Evolutionary conservation across 305 asterid species (phyloP).

Genomic region (Withania somnifera): DNA sequence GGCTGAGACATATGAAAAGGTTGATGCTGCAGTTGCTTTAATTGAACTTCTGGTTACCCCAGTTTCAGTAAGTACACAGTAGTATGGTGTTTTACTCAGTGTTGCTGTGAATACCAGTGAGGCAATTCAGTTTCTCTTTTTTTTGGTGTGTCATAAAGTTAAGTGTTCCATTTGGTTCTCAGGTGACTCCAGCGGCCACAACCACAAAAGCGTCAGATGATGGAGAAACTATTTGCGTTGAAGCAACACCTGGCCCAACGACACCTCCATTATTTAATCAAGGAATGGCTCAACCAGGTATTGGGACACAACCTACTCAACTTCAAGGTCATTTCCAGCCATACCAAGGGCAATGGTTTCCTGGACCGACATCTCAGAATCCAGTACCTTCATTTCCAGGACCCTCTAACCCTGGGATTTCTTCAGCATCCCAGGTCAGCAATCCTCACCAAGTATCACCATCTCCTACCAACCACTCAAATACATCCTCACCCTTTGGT

Average conservation of each 20-base stretch:
- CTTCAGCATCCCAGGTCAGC: slow-evolving; percentile 24
- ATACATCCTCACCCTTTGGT: slow-evolving; percentile 35
- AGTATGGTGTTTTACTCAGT: background rate
- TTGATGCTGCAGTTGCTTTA: slow-evolving; percentile 85
- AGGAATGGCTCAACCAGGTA: slow-evolving; percentile 32
- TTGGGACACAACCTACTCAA: slow-evolving; percentile 27
- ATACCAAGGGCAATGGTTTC: slow-evolving; percentile 53
- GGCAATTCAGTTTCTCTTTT: background rate
- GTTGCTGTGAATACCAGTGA: background rate
- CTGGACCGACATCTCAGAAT: slow-evolving; percentile 32
- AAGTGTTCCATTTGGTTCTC: background rate
- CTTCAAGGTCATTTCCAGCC: slow-evolving; percentile 40
- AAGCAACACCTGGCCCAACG: background rate
- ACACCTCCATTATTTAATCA: slow-evolving; percentile 12
- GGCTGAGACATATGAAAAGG: slow-evolving; percentile 83
- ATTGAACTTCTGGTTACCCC: slow-evolving; percentile 71
- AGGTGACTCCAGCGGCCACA: background rate
- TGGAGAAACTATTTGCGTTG: background rate
- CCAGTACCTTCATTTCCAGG: slow-evolving; percentile 23
- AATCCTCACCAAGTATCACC: slow-evolving; percentile 29
- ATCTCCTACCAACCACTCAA: slow-evolving; percentile 25
- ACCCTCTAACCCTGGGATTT: slow-evolving; percentile 14
- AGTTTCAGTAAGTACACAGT: slow-evolving; percentile 47
- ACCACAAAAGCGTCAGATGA: background rate
- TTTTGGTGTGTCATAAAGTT: background rate